Evolutionary conservation across 352 stramenopile genomes (phyloP), one percentile per base, ranked within the genome.

Genomic region (Peronospora farinosa): DNA sequence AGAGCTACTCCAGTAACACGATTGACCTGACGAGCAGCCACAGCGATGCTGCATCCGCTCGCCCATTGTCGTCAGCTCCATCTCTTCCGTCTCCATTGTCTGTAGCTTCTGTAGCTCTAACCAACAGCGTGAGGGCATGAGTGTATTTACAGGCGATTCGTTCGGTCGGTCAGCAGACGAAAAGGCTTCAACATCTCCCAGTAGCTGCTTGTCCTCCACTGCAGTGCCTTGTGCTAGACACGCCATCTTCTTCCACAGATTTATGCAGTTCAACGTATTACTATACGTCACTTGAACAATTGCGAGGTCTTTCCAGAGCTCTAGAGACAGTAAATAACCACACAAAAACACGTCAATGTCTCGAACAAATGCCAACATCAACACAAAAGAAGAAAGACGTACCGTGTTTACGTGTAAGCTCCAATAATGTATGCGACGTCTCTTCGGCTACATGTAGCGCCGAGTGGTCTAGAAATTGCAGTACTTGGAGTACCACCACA

Each of bases 1-100:
- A 32, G 78, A 87, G 56, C 81, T 91, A 72, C 82, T 92, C 82
- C 82, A 92, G 57, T 90, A 92, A 67, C 82, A 92, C 32, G 74
- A 86, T 36, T 74, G 73, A 2, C 75, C 77, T 3, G 64, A 71
- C 3, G 78, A 88, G 55, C 82, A 92, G 17, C 82, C 79, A 49
- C 82, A 92, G 28, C 66, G 64, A 27, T 72, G 54, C 54, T 87
- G 78, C n/a, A 81, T 69, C 10, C 74, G 70, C 39, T 86, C 72
- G 11, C 70, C 75, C 15, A 86, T 57, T 8, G 71, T 77, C 68
- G 71, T 69, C 6, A 74, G 41, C 10, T 75, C 54, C 7, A 64
- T 37, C 7, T 78, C 63, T 35, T 70, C 47, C 25, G 53, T 51
- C 27, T 65, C 64, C 11, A 58, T 44, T n/a, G 32, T 66, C 13